Conservation (phyloP, 2,329 filamentous ascomycete species). For the Venturia asperata region DNA sequence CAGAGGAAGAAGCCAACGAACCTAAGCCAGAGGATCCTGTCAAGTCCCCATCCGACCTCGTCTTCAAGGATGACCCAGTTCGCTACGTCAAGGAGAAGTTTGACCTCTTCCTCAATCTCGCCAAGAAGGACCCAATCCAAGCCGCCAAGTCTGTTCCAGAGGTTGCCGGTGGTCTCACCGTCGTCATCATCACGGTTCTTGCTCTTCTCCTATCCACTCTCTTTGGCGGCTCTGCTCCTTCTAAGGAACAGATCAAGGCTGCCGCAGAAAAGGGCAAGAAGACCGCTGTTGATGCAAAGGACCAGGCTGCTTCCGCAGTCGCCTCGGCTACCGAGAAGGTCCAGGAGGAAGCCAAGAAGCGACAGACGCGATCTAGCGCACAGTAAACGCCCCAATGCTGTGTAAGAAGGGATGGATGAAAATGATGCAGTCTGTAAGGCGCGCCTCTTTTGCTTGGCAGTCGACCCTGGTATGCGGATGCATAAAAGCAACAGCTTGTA, state of each 20-base stretch:
- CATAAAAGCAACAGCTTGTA: neutral
- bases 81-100: slow-evolving; percentile 86
- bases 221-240: slow-evolving; percentile 51
- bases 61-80: slow-evolving; percentile 87
- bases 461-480: neutral
- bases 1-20: slow-evolving; percentile 68
- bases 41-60: slow-evolving; percentile 64
- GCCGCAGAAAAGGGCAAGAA: slow-evolving; percentile 72
- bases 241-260: slow-evolving; percentile 62
- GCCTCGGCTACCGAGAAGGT: slow-evolving; percentile 62
- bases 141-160: slow-evolving; percentile 88
- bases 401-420: neutral
- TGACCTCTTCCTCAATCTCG: slow-evolving; percentile 80
- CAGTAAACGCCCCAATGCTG: neutral
- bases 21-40: slow-evolving; percentile 63
- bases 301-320: slow-evolving; percentile 60
- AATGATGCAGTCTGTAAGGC: neutral
- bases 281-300: slow-evolving; percentile 56
- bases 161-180: slow-evolving; percentile 72
- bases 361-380: slow-evolving; percentile 25
- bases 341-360: slow-evolving; percentile 61
- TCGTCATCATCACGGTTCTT: slow-evolving; percentile 61
- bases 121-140: slow-evolving; percentile 72
- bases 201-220: slow-evolving; percentile 63
- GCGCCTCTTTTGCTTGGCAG: neutral